These are phyloP conservation scores for Mycosphaerella arachidis DNA, from an alignment of 2,329 filamentous ascomycete genomes.

Conservation along the genomic window DNA sequence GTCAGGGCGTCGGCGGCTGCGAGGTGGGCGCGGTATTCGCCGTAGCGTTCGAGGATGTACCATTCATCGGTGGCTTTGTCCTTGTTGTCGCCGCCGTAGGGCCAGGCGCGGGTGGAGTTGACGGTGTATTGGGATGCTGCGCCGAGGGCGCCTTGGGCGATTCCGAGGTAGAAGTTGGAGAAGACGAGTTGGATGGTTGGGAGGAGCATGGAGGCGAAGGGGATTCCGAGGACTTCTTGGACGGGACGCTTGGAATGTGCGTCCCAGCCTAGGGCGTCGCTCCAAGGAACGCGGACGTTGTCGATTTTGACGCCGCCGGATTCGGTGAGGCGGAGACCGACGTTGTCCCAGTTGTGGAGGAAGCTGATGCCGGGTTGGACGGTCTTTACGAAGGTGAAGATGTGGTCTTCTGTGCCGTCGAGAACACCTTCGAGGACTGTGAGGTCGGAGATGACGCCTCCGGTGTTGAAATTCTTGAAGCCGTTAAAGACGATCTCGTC, in stretches of 20 bases:
- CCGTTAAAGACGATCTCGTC: slow-evolving; percentile 57
- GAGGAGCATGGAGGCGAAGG: slow-evolving; percentile 55
- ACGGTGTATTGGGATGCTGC: slow-evolving; percentile 55
- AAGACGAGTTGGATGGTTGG: slow-evolving; percentile 64
- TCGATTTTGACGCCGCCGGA: slow-evolving; percentile 60
- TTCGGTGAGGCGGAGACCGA: slow-evolving; percentile 60
- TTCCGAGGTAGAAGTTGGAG: slow-evolving; percentile 62
- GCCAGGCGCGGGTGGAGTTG: slow-evolving; percentile 58
- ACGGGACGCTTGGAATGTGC: slow-evolving; percentile 47
- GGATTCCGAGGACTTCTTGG: slow-evolving; percentile 47
- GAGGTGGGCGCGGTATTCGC: slow-evolving; percentile 59
- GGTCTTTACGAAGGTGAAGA: slow-evolving; percentile 59
- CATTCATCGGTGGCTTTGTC: slow-evolving; percentile 57
- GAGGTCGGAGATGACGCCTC: slow-evolving; percentile 61
- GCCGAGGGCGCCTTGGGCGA: slow-evolving; percentile 55
- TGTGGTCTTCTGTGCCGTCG: slow-evolving; percentile 56
- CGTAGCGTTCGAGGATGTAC: slow-evolving; percentile 62
- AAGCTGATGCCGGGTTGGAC: slow-evolving; percentile 56
- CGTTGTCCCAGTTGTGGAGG: slow-evolving; percentile 59
- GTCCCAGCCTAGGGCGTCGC: slow-evolving; percentile 60
- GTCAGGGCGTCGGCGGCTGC: slow-evolving; percentile 56
- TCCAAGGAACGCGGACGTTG: slow-evolving; percentile 55
- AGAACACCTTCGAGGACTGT: slow-evolving; percentile 61
- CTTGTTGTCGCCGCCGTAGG: slow-evolving; percentile 60
- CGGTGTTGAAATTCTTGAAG: slow-evolving; percentile 64